A percentile compares a stretch with the other conserved stretches of the same genome.
Conservation (phyloP, 805 yeast genomes). For the Candida suzukii region DNA sequence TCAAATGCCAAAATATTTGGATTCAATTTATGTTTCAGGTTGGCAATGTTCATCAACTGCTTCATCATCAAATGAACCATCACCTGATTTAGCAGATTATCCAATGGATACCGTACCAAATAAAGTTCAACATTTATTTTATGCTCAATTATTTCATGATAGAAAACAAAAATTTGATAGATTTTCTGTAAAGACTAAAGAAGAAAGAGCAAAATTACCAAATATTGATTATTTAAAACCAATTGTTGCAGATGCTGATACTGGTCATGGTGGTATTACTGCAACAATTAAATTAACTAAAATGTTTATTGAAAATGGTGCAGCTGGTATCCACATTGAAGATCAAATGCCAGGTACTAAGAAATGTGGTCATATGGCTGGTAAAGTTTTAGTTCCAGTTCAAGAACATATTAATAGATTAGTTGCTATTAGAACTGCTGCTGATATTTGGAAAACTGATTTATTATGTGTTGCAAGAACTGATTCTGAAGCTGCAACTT, state of each 20-base stretch:
- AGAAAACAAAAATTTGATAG: conserved; percentile 91
- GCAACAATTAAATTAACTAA: conserved; percentile 94
- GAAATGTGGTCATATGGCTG: conserved; percentile 99
- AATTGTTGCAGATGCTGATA: conserved; percentile 95
- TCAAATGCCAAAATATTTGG: conserved; percentile 95
- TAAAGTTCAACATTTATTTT: conserved; percentile 94
- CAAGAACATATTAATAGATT: conserved; percentile 95
- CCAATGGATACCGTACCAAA: conserved; percentile 99
- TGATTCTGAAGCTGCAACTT: conserved; percentile 96
- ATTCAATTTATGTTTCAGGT: conserved; percentile 89
- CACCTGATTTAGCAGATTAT: conserved; percentile 97
- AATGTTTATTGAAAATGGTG: conserved; percentile 95
- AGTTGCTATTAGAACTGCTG: conserved; percentile 89
- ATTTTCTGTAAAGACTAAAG: conserved; percentile 43
- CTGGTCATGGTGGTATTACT: conserved; percentile 98
- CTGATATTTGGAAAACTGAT: conserved; percentile 87
- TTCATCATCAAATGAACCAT: conserved; percentile 94
- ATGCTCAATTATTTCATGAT: conserved; percentile 96
- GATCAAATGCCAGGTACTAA: conserved; percentile 99
- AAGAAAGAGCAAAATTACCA: conserved; percentile 62
- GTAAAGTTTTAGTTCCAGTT: conserved; percentile 94
- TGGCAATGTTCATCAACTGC: conserved; percentile 99
- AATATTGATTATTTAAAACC: conserved; percentile 89
- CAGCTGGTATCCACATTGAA: conserved; percentile 98
- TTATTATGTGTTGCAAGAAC: conserved; percentile 89